Conservation (phyloP, 495 filamentous ascomycete species). For the Neurospora sp. region DNA sequence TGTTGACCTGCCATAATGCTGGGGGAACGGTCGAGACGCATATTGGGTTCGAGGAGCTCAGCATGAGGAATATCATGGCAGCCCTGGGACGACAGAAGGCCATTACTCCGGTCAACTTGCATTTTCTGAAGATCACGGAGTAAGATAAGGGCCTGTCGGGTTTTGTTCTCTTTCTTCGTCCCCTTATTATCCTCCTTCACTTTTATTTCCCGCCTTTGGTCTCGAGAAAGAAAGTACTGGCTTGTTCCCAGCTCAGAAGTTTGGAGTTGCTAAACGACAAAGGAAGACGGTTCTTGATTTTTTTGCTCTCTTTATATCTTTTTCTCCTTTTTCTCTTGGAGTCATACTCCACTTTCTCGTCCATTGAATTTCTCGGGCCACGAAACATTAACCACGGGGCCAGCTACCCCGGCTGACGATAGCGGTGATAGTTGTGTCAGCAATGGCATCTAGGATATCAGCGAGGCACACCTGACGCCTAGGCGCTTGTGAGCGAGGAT, state of each 20-base stretch:
- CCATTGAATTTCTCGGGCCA: background rate
- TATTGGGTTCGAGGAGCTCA: constrained; percentile 60
- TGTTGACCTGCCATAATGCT: constrained; percentile 61
- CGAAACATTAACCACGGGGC: background rate
- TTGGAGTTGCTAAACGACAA: background rate
- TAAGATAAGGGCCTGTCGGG: background rate
- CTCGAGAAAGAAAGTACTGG: background rate
- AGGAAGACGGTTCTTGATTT: background rate
- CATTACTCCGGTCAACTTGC: constrained; percentile 56
- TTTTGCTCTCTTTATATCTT: background rate
- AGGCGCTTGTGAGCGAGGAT: background rate
- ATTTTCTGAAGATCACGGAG: constrained; percentile 29
- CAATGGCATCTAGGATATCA: background rate
- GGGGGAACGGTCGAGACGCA: constrained; percentile 64
- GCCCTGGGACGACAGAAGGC: constrained; percentile 45
- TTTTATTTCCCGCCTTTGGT: background rate
- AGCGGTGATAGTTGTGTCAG: background rate
- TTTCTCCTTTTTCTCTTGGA: background rate
- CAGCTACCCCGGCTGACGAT: background rate
- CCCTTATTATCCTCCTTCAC: background rate
- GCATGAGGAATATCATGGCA: constrained; percentile 60
- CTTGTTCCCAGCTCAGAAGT: background rate
- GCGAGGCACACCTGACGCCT: background rate
- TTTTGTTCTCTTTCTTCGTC: background rate
- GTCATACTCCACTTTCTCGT: background rate